Evolutionary conservation across 2,329 filamentous ascomycete genomes (phyloP).

Genomic region (Macrophomina phaseolina): DNA sequence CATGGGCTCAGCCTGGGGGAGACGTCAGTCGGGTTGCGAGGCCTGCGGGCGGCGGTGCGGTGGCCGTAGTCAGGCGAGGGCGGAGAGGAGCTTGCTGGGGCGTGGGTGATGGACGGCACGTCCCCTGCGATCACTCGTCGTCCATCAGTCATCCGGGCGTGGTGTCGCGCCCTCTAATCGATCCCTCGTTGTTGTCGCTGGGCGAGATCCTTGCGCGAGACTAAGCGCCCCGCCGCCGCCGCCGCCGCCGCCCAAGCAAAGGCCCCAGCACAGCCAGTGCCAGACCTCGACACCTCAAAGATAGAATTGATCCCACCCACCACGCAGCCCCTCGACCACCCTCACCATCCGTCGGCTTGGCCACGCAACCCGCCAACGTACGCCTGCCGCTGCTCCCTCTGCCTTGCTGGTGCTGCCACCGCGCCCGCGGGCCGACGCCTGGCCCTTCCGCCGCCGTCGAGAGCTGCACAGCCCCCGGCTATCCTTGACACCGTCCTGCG

Average conservation of each 20-base stretch:
- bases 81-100: slow-evolving; percentile 14
- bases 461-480: slow-evolving; percentile 27
- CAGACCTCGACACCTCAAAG: slow-evolving; percentile 26
- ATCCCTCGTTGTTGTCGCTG: neutral
- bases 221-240: slow-evolving; percentile 14
- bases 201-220: slow-evolving; percentile 22
- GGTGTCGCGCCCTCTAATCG: slow-evolving; percentile 1
- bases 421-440: slow-evolving; percentile 27
- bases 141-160: neutral
- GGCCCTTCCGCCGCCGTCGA: slow-evolving; percentile 27
- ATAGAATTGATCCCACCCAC: slow-evolving; percentile 25
- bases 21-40: slow-evolving; percentile 1
- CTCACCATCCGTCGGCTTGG: slow-evolving; percentile 5
- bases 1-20: slow-evolving; percentile 22
- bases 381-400: neutral
- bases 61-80: neutral
- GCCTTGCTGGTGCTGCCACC: slow-evolving; percentile 1
- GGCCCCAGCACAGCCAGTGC: slow-evolving; percentile 12
- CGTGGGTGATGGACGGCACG: slow-evolving; percentile 12
- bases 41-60: neutral
- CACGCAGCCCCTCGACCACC: slow-evolving; percentile 5
- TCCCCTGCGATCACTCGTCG: slow-evolving; percentile 12
- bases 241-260: slow-evolving; percentile 24
- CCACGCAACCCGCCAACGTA: slow-evolving; percentile 26
- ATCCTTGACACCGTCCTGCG: slow-evolving; percentile 29